Percentiles rank a stretch among this genome's conserved stretches.
Evolutionary conservation across 257 asterid species (phyloP).

Genomic region (Rauvolfia tetraphylla): DNA sequence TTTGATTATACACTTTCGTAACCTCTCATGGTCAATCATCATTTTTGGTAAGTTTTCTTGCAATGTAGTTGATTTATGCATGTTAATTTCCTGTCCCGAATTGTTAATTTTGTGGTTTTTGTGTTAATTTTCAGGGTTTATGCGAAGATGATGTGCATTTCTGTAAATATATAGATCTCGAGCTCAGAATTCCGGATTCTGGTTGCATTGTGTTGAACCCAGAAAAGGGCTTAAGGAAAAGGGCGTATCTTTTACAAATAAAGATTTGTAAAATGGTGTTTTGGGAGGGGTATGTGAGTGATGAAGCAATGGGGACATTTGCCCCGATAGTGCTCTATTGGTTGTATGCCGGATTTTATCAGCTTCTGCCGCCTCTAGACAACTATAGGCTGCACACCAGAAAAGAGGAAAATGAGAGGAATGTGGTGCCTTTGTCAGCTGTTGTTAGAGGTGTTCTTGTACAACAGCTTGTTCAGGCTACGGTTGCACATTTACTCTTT

Average conservation of each 20-base stretch:
- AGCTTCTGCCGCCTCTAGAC: conserved; percentile 71
- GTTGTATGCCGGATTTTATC: conserved; percentile 83
- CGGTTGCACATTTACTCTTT: conserved; percentile 70
- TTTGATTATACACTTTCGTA: conserved; percentile 4
- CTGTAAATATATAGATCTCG: conserved; percentile 27
- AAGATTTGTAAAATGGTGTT: conserved; percentile 54
- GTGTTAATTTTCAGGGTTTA: conserved; percentile 22
- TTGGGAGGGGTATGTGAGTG: conserved; percentile 83
- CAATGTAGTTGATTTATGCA: conserved; percentile 11
- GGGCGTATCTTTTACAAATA: background rate
- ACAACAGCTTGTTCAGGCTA: conserved; percentile 72
- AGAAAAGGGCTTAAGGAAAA: conserved; percentile 12
- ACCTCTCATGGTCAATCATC: conserved; percentile 14
- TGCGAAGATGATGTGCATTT: conserved; percentile 21
- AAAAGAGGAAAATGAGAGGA: conserved; percentile 65
- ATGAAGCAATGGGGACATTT: conserved; percentile 89
- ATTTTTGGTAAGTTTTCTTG: conserved; percentile 11
- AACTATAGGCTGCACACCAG: conserved; percentile 71
- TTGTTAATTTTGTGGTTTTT: conserved; percentile 5
- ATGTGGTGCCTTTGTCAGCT: conserved; percentile 59
- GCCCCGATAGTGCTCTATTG: conserved; percentile 83
- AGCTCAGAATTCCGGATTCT: conserved; percentile 20
- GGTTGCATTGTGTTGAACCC: conserved; percentile 11
- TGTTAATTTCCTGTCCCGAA: background rate
- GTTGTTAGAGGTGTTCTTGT: conserved; percentile 74